Evolutionary conservation across 176 grass and related monocot genomes (phyloP), one percentile per base, ranked within the genome.

Genomic region (Tillandsia leiboldiana): DNA sequence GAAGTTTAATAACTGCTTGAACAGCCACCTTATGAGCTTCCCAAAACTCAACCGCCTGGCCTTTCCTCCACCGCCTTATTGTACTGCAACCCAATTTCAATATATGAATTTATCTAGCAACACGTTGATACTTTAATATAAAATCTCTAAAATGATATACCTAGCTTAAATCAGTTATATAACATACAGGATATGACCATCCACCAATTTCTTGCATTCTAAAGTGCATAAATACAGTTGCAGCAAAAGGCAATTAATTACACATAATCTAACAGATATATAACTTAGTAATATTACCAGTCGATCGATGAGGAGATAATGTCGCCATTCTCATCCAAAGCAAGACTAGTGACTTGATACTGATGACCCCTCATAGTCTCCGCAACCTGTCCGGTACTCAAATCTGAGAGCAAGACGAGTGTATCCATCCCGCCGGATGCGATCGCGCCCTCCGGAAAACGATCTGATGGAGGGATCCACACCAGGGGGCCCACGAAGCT

Each of bases 371-470:
- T 92, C 94, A 97, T 83, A 62, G 68, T 97, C 69, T 87, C 80
- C 12, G 51, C 72, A 26, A 86, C 62, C 75, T 90, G 89, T 77
- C 86, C 94, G 64, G 24, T 97, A 0, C 14, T 71, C 73, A 92
- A 53, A 76, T 92, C 87, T 86, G 89, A 97, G 22, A 90, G 64
- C 65, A 97, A 53, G 48, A 97, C 74, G 9, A 87, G 51, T 1
- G 89, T 92, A 51, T 97, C 94, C 94, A 97, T 92, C 51, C 94
- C 94, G 50, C 94, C 94, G 8, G 94, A 97, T 53, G 90, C 86
- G 56, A 97, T 72, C 14, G 77, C 94, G 56, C 94, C 94, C 83
- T 97, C 89, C 28, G 83, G 65, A 71, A 90, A 87, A 9, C 66
- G 79, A 47, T 92, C 89, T 1, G 86, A 84, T 27, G 86, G 86